A percentile compares a stretch with the other conserved stretches of the same genome.
Conservation (phyloP, 73 alveolate species). For the Uronychia setigera region DNA sequence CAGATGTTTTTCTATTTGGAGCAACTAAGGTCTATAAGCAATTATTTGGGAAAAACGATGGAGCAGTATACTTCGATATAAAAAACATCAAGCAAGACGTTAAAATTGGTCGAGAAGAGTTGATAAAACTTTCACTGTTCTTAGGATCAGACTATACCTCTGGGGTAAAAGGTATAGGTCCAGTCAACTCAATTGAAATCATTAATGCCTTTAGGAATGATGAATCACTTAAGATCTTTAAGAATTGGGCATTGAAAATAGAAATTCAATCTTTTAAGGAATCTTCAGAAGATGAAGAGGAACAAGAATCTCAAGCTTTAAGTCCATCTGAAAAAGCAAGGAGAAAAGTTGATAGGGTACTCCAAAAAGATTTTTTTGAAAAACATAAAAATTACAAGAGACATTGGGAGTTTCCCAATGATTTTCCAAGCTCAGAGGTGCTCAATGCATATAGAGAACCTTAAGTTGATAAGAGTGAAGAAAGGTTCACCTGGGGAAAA, state of each 20-base stretch:
- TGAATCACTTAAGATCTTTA: slow-evolving; percentile 50
- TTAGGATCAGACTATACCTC: slow-evolving; percentile 82
- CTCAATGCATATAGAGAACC: slow-evolving; percentile 68
- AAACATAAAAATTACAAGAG: slow-evolving; percentile 70
- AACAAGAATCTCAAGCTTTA: background rate
- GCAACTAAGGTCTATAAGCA: slow-evolving; percentile 72
- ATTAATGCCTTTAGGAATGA: slow-evolving; percentile 61
- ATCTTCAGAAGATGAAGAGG: slow-evolving; percentile 1
- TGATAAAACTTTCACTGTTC: slow-evolving; percentile 68
- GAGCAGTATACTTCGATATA: slow-evolving; percentile 42
- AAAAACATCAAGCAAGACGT: slow-evolving; percentile 54
- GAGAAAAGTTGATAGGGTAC: slow-evolving; percentile 36
- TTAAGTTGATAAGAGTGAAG: slow-evolving; percentile 52
- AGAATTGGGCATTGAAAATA: slow-evolving; percentile 47
- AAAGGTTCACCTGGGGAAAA: slow-evolving; percentile 67
- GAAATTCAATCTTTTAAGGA: slow-evolving; percentile 16
- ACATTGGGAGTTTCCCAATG: slow-evolving; percentile 83
- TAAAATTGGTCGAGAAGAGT: slow-evolving; percentile 72
- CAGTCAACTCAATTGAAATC: slow-evolving; percentile 84
- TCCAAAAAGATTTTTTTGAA: slow-evolving; percentile 63
- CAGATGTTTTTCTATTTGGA: slow-evolving; percentile 79
- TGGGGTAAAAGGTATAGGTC: slow-evolving; percentile 85
- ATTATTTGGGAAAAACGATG: slow-evolving; percentile 46
- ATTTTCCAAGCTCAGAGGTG: slow-evolving; percentile 69
- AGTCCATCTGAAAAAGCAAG: slow-evolving; percentile 33